phyloP scores from a whole-genome alignment of 2,329 filamentous ascomycete species.

The Monosporascus sp. region DNA sequence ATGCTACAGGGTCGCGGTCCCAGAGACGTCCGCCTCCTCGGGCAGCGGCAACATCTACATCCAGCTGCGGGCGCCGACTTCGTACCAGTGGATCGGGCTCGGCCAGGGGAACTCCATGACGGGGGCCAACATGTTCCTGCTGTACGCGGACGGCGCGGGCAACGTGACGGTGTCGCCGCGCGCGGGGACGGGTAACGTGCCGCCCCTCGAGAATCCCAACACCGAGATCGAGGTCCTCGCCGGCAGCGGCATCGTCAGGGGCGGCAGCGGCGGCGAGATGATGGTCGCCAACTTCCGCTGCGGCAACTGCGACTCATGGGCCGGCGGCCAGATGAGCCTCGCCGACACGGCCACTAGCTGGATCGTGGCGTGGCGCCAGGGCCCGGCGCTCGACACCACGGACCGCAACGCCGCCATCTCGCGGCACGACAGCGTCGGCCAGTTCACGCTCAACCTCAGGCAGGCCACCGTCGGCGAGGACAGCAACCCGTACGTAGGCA shows the following conservation, averaged over 20 bases:
- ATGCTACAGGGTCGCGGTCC: slow-evolving; percentile 53
- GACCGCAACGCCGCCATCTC: slow-evolving; percentile 33
- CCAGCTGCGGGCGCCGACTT: slow-evolving; percentile 50
- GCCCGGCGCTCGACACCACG: slow-evolving; percentile 38
- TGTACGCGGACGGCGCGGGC: slow-evolving; percentile 52
- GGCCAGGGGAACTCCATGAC: slow-evolving; percentile 52
- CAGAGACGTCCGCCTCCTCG: slow-evolving; percentile 39
- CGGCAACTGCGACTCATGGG: slow-evolving; percentile 45
- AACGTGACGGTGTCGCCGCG: slow-evolving; percentile 60
- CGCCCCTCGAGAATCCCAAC: slow-evolving; percentile 40
- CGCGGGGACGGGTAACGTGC: slow-evolving; percentile 37
- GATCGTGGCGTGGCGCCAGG: slow-evolving; percentile 51
- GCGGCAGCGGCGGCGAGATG: slow-evolving; percentile 30
- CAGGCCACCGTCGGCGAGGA: slow-evolving; percentile 40
- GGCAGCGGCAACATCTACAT: slow-evolving; percentile 54
- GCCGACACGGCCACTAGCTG: slow-evolving; percentile 35
- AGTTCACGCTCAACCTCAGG: slow-evolving; percentile 44
- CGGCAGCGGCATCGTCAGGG: slow-evolving; percentile 52
- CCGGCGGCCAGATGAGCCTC: slow-evolving; percentile 37
- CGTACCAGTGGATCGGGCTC: slow-evolving; percentile 51
- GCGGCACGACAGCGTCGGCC: slow-evolving; percentile 39
- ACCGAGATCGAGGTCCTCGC: slow-evolving; percentile 46
- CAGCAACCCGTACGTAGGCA: slow-evolving; percentile 44
- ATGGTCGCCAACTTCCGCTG: slow-evolving; percentile 59
- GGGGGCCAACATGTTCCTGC: slow-evolving; percentile 55